Evolutionary conservation across 129 eudicot species (phyloP), one percentile per base, ranked within the genome.

Genomic region (Tagetes erecta): DNA sequence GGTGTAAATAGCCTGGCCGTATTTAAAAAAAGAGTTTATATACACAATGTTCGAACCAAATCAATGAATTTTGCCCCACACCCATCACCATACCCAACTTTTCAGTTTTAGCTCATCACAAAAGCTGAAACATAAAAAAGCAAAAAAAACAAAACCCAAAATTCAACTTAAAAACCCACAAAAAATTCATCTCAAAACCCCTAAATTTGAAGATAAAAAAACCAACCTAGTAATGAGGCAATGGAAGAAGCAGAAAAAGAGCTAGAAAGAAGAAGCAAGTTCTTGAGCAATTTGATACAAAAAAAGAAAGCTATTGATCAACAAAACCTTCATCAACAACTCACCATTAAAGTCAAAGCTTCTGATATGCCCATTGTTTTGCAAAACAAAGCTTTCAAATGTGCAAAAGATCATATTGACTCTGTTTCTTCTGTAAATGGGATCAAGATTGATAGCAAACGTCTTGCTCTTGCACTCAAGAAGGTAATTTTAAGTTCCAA

Each of bases 261-360:
- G 70, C 68, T 93, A 64, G 98, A 93, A 86, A 93, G 95, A 66
- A 90, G 98, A 68, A 93, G 97, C 86, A 87, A 88, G 73, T 93
- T 90, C 76, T 84, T 92, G 86, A 89, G 78, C 80, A 90, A 90
- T 74, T 73, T 92, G 12, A 87, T 92, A 51, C 86, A 78, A 74
- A 82, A 80, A 73, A 87, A 92, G 88, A 92, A 89, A 60, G 81
- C 86, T 30, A 64, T 34, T 3, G 86, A 83, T 12, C 77, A 88
- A 69, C 78, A 88, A 49, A 76, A 76, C 74, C 78, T 83, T 42
- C 73, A 84, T 70, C 81, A 84, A 56, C 85, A 66, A 33, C 81
- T 86, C 33, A 93, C 81, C 62, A 82, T 93, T 35, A 82, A 83
- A 13, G 88, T 93, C 59, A 87, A 91, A 64, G 97, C 97, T 39